Base-by-base conservation (phyloP, 192 early-diverging fungal species). In the Thamnidium elegans region DNA sequence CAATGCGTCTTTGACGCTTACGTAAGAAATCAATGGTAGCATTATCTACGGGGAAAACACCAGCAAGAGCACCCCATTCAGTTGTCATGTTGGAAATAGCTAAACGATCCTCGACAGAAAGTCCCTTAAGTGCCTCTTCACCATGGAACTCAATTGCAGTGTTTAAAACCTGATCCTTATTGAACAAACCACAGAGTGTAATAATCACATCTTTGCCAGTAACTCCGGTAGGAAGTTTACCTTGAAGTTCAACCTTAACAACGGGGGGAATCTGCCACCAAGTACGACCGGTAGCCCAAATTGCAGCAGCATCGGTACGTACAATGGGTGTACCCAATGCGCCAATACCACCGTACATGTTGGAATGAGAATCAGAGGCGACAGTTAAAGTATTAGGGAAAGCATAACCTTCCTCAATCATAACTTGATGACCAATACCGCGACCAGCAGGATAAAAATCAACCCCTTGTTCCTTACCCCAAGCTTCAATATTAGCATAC, bases 231-330 rank as follows among this genome's bases (percentile, higher is more conserved):
- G 89, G 85, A 51, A 95, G 77, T 54, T 73, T 63, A 47, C 92
- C 93, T 56, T 86, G 75, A 36, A 99, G 79, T 76, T 93, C 89
- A 17, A 99, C 97, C 54, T 88, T 85, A 36, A 89, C 95, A 3
- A 97, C 93, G 2, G 94, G 94, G 8, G 97, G 97, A 10, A 95
- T 89, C 72, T 99, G 97, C 97, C 97, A 99, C 97, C 97, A 99
- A 1, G 95, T 99, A 64, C 88, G 85, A 4, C 95, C 90, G 0
- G 97, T 97, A 4, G 97, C 94, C 97, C 97, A 99, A 61, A 99
- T 93, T 1, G 97, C 92, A 0, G 97, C 97, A 0, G 97, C 97
- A 69, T 99, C 97, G 7, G 97, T 99, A 30, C 97, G 86, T 42
- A 99, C 97, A 54, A 99, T 90, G 17, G 97, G 97, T 23, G 97